Base-by-base conservation (phyloP, 2,329 filamentous ascomycete species). In the Arthrobotrys pseudoclavata region DNA sequence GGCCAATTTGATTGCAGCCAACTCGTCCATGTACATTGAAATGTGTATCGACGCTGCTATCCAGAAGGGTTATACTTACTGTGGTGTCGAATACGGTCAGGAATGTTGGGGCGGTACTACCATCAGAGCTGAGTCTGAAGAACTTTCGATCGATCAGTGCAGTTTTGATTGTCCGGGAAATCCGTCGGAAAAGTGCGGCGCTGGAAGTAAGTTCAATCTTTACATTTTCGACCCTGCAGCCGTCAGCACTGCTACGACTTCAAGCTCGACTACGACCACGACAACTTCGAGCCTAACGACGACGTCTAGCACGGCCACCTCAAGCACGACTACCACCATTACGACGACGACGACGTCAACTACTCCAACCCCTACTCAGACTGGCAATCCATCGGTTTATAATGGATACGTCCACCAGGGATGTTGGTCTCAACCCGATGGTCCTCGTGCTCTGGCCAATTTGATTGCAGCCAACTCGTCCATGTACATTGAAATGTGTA, bases 101-200 rank as follows among this genome's bases (percentile, higher is more conserved):
- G 79, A 80, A 34, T 80, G 79, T 34, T 80, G 75, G 75, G 79
- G 57, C n/a, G 74, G 45, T 12, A 83, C 83, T 61, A 80, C 74
- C 61, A 80, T 82, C 66, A 45, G 68, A 1, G 76, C 79, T 29
- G 40, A 48, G 13, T 31, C 70, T 61, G 5, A n/a, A 4, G 48
- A 53, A 24, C 53, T 76, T 13, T 22, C 64, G 9, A 79, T 68
- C 80, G 75, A 34, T 48, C 66, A 31, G 18, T 76, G 72, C 24
- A 67, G 45, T 42, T 78, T 80, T 18, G 13, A 20, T 18, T 86
- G 85, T 80, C 82, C 81, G 1, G 85, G 85, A 0, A 83, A 83
- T 62, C 79, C 69, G 12, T 53, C 64, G 0, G 81, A 86, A 81
- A 84, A 82, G 68, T 86, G 85, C 68, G 85, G 86, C 20, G 84